Conservation (phyloP, 2,329 filamentous ascomycete genomes). For the Penicillium vulpinum region DNA sequence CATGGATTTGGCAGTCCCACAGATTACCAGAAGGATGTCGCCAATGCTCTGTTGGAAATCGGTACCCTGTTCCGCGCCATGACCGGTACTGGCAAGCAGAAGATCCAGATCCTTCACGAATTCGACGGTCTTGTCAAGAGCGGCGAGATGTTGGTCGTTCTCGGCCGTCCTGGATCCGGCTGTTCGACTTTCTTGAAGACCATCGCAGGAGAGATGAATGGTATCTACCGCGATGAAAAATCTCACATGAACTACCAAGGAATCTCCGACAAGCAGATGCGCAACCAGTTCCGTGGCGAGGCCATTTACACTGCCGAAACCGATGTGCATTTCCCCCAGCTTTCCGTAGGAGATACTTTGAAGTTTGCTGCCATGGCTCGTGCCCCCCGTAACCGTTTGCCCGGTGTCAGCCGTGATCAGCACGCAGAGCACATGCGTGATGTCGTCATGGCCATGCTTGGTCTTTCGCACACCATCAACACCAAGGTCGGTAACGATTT, state of each 20-base stretch:
- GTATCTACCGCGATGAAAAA: conserved; percentile 68
- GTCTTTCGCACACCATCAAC: conserved; percentile 53
- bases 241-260: conserved; percentile 80
- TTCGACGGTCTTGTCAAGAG: conserved; percentile 64
- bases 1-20: conserved; percentile 67
- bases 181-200: conserved; percentile 90
- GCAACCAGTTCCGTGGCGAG: conserved; percentile 74
- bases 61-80: conserved; percentile 35
- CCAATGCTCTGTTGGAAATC: conserved; percentile 40
- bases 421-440: conserved; percentile 48
- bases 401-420: conserved; percentile 44
- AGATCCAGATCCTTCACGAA: conserved; percentile 62
- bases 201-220: conserved; percentile 78
- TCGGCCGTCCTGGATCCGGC: conserved; percentile 52
- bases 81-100: conserved; percentile 40
- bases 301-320: conserved; percentile 85
- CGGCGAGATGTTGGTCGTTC: conserved; percentile 60
- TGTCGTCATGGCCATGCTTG: conserved; percentile 48
- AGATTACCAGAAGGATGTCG: conserved; percentile 61
- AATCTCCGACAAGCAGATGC: conserved; percentile 60
- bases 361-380: conserved; percentile 71
- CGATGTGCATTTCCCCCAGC: conserved; percentile 77
- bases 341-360: conserved; percentile 76
- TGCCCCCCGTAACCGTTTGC: conserved; percentile 46
- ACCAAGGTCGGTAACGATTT: conserved; percentile 56